Base-by-base conservation (phyloP, 2,329 filamentous ascomycete genomes). In the Malbranchea zuffiana region DNA sequence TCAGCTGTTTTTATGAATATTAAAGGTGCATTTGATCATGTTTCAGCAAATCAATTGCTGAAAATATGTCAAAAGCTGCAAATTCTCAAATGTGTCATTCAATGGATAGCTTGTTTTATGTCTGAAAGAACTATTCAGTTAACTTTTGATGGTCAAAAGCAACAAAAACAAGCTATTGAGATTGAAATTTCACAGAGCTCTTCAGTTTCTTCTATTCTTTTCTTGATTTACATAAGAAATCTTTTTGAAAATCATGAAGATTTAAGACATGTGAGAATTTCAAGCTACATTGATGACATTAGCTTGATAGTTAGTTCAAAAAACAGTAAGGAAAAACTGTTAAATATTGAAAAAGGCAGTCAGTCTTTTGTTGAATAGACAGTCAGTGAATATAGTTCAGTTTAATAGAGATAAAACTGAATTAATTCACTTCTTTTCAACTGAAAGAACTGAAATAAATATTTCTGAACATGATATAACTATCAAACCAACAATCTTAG, bases 371-470 rank as follows among this genome's bases (percentile, higher is more conserved):
- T 32, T 32, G 4, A 8, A 31, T 3, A 18, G 17, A 37, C 6
- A 31, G 19, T n/a, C 13, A 3, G 10, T 13, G 7, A 15, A 32
- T n/a, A 27, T 17, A 15, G 18, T 37, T 32, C 12, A 32, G 24
- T 37, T 37, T 37, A 17, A 37, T 15, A 12, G 17, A n/a, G 20
- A 37, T n/a, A 37, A 37, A 17, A 32, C 18, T 37, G 35, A 37
- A 12, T 15, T 37, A 4, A 37, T 37, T 32, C 26, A 37, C 16
- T 37, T 37, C 16, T 6, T 15, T n/a, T 5, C 3, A 12, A 32
- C 12, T 10, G 8, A 32, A 5, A n/a, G n/a, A n/a, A n/a, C n/a
- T n/a, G n/a, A n/a, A n/a, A n/a, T n/a, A n/a, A n/a, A n/a, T n/a
- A n/a, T 21, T 32, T 6, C 13, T 32, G 3, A 18, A 15, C 19